Base-by-base conservation (phyloP, 768 basidiomycete genomes). In the Suillus plorans region DNA sequence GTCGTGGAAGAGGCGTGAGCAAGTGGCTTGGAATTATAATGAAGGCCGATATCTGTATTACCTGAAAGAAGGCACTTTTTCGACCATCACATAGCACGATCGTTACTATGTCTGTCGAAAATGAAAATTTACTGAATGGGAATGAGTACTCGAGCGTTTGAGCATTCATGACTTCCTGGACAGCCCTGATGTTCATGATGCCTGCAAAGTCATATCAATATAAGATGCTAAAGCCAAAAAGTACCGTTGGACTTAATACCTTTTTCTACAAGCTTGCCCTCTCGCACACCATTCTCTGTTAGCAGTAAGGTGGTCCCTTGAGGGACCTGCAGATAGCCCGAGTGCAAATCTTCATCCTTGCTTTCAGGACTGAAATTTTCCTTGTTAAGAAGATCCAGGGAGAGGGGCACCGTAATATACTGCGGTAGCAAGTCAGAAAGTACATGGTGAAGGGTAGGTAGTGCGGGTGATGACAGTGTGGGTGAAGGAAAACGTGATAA, bases 91-190 rank as follows among this genome's bases (percentile, higher is more conserved):
- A 81, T 12, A 89, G 75, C 0, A 90, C 75, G 22, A 94, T 67
- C 65, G 88, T 85, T n/a, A 76, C 80, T n/a, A 91, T 75, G 68
- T 93, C 91, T 0, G 91, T 92, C 22, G 86, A 80, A 69, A 95
- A 94, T 9, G 81, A 74, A 73, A 89, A 94, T 64, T 73, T 80
- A 71, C 87, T 90, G 74, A 85, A 94, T 1, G 92, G 93, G 71
- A 93, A 95, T 41, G 82, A 73, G 71, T 94, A 95, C 28, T 87
- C 83, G 36, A 94, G 76, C 0, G 84, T 88, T 69, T 95, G 92
- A 8, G 78, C 74, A 53, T 78, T 79, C 72, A 94, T 86, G 64
- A 84, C 81, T 59, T 87, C 83, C 69, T 92, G 91, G 20, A 88
- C 73, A 2, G 87, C 82, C 45, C 78, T 82, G 41, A 94, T 76